A percentile compares a stretch with the other conserved stretches of the same genome.
phyloP scores from a whole-genome alignment of 768 basidiomycete species.

The Boletus bicolor region DNA sequence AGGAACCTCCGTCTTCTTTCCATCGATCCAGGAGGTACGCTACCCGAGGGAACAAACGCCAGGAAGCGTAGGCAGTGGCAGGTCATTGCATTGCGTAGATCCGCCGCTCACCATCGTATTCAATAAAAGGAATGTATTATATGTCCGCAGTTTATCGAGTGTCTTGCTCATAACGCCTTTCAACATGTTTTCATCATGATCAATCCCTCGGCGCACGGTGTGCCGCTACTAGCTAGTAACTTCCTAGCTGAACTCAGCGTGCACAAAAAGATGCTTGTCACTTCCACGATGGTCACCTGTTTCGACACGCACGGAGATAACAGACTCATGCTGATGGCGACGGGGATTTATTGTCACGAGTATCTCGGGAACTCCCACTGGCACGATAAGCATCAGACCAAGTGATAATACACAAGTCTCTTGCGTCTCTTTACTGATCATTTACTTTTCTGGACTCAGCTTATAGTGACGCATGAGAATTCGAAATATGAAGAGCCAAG shows the following conservation, averaged over 20 bases:
- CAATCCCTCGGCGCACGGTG: neutral
- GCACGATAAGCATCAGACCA: neutral
- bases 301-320: neutral
- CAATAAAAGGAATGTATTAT: conserved; percentile 4
- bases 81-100: conserved; percentile 41
- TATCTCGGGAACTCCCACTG: neutral
- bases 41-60: conserved; percentile 32
- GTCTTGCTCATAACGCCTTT: neutral
- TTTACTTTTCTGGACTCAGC: neutral
- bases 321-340: neutral
- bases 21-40: conserved; percentile 41
- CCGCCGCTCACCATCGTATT: conserved; percentile 24
- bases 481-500: conserved; percentile 13
- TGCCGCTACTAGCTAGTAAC: neutral
- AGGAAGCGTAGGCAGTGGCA: conserved; percentile 48
- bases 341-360: neutral
- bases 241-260: neutral
- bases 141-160: neutral
- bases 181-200: neutral
- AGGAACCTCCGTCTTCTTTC: conserved; percentile 56
- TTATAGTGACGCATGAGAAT: neutral
- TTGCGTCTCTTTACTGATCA: neutral
- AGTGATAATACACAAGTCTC: neutral
- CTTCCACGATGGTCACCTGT: neutral
- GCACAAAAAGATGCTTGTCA: neutral